Evolutionary conservation across 139 green algal genomes (phyloP).

Genomic region (Tetratostichococcus sp.): DNA sequence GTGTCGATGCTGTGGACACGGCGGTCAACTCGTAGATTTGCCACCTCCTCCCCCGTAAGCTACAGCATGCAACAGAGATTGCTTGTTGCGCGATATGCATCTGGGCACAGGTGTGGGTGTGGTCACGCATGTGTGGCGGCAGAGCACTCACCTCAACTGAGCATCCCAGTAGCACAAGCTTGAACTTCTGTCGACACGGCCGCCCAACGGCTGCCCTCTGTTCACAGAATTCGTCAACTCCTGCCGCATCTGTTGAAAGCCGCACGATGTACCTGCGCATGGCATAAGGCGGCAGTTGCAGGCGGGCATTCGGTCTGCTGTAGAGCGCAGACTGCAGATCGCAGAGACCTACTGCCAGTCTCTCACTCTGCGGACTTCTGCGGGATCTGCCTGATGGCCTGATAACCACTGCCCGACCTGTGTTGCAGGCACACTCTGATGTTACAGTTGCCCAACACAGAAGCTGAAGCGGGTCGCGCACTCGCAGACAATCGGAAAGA

Average conservation of each 20-base stretch:
- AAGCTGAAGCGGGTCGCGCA: too few species aligned
- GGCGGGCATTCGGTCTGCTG: too few species aligned
- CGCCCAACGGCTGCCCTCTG: neutral
- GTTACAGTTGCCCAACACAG: too few species aligned
- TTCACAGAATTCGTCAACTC: slow-evolving; percentile 10
- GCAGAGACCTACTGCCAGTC: too few species aligned
- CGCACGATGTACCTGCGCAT: slow-evolving; percentile 18
- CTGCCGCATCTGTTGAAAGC: neutral
- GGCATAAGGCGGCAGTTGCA: too few species aligned
- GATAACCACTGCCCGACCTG: too few species aligned
- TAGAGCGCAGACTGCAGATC: too few species aligned
- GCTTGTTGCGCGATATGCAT: neutral
- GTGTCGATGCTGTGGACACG: neutral
- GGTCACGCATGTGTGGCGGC: neutral
- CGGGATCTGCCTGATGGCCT: too few species aligned
- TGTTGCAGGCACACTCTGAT: too few species aligned
- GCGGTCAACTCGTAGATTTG: neutral
- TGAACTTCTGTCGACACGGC: slow-evolving; percentile 13
- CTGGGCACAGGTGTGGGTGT: neutral
- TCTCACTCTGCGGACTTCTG: too few species aligned
- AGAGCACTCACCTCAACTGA: slow-evolving; percentile 12
- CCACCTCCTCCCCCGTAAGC: slow-evolving; percentile 5
- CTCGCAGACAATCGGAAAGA: too few species aligned
- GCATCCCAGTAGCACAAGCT: slow-evolving; percentile 10
- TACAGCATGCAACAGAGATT: neutral